These are phyloP conservation scores for Telfairia occidentalis DNA, from an alignment of 331 rosid species.

Conservation along the genomic window DNA sequence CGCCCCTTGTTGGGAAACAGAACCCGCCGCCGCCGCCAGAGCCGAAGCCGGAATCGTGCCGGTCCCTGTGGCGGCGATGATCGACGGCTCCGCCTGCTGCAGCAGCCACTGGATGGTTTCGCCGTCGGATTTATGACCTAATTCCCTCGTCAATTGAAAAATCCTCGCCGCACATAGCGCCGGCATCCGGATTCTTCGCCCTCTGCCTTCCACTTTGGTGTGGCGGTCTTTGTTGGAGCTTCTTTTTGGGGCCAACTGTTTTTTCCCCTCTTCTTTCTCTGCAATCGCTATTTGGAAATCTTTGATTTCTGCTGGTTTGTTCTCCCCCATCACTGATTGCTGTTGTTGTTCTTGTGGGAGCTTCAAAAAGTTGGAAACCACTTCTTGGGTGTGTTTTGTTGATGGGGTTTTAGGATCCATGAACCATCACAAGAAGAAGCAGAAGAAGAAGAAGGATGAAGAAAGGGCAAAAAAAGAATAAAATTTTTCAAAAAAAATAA, in stretches of 20 bases:
- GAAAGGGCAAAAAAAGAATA: background rate
- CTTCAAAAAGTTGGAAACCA: constrained; percentile 4
- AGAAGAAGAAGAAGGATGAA: background rate
- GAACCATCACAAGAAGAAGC: background rate
- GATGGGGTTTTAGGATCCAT: constrained; percentile 18
- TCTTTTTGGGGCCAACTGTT: constrained; percentile 15
- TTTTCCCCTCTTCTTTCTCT: constrained; percentile 14
- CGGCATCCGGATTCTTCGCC: constrained; percentile 16
- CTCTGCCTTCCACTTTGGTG: constrained; percentile 16
- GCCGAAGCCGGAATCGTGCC: constrained; percentile 16
- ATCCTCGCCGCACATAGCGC: constrained; percentile 14
- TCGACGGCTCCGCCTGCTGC: constrained; percentile 18
- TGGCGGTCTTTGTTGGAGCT: constrained; percentile 17
- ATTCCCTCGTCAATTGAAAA: constrained; percentile 17
- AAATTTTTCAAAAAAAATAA: background rate
- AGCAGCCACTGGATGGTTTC: constrained; percentile 20
- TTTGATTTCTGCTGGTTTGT: constrained; percentile 15
- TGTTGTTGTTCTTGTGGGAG: background rate
- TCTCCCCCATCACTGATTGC: background rate
- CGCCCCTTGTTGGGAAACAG: constrained; percentile 13
- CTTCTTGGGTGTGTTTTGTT: constrained; percentile 9
- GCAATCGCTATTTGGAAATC: constrained; percentile 16
- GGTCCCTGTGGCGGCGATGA: constrained; percentile 15
- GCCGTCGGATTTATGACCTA: constrained; percentile 18
- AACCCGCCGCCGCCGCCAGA: background rate